These are phyloP conservation scores for Verbena officinalis DNA, from an alignment of 257 asterid species.

Conservation along the genomic window DNA sequence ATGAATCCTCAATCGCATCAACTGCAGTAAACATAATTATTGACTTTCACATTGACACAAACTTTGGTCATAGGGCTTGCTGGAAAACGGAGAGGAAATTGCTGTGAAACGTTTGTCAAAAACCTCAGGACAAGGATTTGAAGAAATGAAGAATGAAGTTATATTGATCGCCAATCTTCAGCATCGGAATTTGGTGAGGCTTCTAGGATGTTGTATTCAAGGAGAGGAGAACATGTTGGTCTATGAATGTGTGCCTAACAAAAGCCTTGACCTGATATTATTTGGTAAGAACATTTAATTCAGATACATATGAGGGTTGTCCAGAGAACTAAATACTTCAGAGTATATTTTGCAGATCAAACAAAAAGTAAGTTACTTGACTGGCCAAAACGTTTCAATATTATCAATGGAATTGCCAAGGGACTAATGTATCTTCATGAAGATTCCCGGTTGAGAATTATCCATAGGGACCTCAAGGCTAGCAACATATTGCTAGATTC, in stretches of 20 bases:
- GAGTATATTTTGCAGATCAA: not conserved
- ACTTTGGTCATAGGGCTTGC: not conserved
- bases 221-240: conserved; percentile 23
- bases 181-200: conserved; percentile 14
- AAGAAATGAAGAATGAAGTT: not conserved
- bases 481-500: not conserved
- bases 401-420: conserved; percentile 15
- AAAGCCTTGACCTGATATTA: conserved; percentile 12
- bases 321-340: not conserved
- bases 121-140: conserved; percentile 19
- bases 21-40: not conserved
- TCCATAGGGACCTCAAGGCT: not conserved
- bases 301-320: not conserved
- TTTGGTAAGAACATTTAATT: not conserved
- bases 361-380: conserved; percentile 5
- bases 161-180: not conserved
- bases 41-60: not conserved
- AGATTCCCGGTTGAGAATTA: conserved; percentile 7
- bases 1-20: not conserved
- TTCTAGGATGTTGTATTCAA: conserved; percentile 12
- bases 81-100: conserved; percentile 21
- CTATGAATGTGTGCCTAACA: conserved; percentile 21
- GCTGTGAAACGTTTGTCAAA: conserved; percentile 22
- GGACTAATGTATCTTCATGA: conserved; percentile 26
- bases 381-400: conserved; percentile 3